A percentile compares a stretch with the other conserved stretches of the same genome.
Evolutionary conservation across 495 filamentous ascomycete genomes (phyloP).

Genomic region (Hapsidospora chrysogenum): DNA sequence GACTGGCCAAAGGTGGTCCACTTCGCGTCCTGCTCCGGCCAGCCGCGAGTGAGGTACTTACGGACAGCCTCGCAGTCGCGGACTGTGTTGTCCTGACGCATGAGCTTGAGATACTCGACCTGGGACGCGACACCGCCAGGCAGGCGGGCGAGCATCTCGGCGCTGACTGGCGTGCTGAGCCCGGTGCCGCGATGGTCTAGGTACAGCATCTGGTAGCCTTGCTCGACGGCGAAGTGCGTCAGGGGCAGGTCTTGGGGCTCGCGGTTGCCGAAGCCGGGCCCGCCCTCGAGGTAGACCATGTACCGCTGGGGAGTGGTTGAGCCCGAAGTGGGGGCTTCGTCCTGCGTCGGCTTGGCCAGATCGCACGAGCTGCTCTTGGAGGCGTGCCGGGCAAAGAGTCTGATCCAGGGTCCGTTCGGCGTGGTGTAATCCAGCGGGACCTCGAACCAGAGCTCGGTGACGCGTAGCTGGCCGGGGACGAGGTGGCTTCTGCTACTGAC

Average conservation of each 20-base stretch:
- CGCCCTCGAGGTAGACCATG: slow-evolving; percentile 50
- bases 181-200: slow-evolving; percentile 86
- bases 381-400: slow-evolving; percentile 62
- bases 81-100: slow-evolving; percentile 81
- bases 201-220: slow-evolving; percentile 71
- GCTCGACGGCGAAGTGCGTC: slow-evolving; percentile 51
- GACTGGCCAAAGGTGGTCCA: slow-evolving; percentile 81
- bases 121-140: slow-evolving; percentile 21
- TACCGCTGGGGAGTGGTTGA: slow-evolving; percentile 30
- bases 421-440: slow-evolving; percentile 61
- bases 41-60: slow-evolving; percentile 49
- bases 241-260: slow-evolving; percentile 55
- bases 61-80: slow-evolving; percentile 79
- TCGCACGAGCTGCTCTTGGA: slow-evolving; percentile 40
- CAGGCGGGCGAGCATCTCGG: slow-evolving; percentile 38
- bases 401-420: slow-evolving; percentile 41
- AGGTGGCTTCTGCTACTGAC: slow-evolving; percentile 12
- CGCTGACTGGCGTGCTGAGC: slow-evolving; percentile 60
- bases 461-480: slow-evolving; percentile 49
- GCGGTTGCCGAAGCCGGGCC: slow-evolving; percentile 59
- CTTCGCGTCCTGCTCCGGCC: slow-evolving; percentile 51
- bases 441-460: slow-evolving; percentile 73
- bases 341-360: slow-evolving; percentile 31
- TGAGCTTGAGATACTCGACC: slow-evolving; percentile 67
- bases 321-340: slow-evolving; percentile 20